These are phyloP conservation scores for Reutealis trisperma DNA, from an alignment of 345 rosid species.

Conservation along the genomic window DNA sequence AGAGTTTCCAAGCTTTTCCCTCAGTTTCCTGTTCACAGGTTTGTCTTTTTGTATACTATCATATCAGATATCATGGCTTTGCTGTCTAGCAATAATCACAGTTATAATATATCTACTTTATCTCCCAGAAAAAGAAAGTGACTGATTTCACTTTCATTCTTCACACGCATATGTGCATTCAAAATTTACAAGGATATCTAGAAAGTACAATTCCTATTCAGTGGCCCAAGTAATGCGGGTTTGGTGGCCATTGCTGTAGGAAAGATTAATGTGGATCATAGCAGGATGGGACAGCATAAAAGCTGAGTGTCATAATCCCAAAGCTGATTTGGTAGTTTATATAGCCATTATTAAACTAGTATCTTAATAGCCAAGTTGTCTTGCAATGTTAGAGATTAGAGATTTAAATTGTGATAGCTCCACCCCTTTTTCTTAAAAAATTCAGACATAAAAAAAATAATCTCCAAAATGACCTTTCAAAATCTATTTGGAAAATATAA, in stretches of 20 bases:
- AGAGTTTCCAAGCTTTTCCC: slow-evolving; percentile 67
- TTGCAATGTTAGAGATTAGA: too few relatives aligned
- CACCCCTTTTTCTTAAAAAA: too few relatives aligned
- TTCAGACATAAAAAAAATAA: too few relatives aligned
- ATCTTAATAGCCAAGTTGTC: too few relatives aligned
- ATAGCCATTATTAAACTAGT: not conserved
- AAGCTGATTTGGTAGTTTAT: not conserved
- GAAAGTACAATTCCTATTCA: not conserved
- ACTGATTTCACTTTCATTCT: not conserved
- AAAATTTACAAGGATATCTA: slow-evolving; percentile 1
- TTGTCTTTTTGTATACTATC: not conserved
- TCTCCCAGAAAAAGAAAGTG: not conserved
- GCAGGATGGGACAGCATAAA: not conserved
- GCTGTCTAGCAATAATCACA: not conserved
- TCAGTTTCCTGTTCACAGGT: slow-evolving; percentile 64
- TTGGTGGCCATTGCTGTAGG: not conserved
- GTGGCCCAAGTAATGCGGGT: not conserved
- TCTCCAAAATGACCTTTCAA: not conserved
- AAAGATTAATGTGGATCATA: not conserved
- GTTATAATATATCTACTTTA: not conserved
- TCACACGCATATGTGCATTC: not conserved
- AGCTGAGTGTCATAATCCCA: not conserved
- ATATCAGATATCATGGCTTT: not conserved
- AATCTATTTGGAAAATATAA: not conserved
- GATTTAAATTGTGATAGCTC: too few relatives aligned